Evolutionary conservation across 2,329 filamentous ascomycete species (phyloP).

Genomic region (Penicillium sp.): DNA sequence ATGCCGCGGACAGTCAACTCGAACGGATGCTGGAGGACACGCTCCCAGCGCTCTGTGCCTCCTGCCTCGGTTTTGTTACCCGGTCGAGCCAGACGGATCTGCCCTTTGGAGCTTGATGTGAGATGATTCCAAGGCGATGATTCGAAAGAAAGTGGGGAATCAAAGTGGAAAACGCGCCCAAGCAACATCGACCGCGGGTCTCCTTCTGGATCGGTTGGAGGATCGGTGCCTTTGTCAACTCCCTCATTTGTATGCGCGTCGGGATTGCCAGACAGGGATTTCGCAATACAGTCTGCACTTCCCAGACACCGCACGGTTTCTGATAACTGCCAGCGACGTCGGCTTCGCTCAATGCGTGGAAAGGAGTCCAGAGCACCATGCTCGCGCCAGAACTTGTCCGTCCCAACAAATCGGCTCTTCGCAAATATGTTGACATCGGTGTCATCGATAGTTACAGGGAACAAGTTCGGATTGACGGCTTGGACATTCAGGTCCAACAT

Average conservation of each 20-base stretch:
- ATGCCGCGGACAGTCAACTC: constrained; percentile 90
- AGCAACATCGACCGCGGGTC: constrained; percentile 81
- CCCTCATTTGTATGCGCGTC: constrained; percentile 29
- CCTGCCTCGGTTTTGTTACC: constrained; percentile 83
- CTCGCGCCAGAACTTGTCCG: constrained; percentile 46
- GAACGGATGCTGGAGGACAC: constrained; percentile 86
- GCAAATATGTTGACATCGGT: constrained; percentile 93
- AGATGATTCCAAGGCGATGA: constrained; percentile 80
- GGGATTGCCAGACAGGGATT: constrained; percentile 16
- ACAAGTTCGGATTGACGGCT: constrained; percentile 89
- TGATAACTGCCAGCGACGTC: constrained; percentile 33
- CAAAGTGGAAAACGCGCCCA: constrained; percentile 82
- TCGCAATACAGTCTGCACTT: constrained; percentile 19
- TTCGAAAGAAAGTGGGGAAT: constrained; percentile 85
- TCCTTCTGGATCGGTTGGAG: constrained; percentile 55
- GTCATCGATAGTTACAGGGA: constrained; percentile 79
- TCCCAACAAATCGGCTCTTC: constrained; percentile 84
- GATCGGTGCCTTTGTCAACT: constrained; percentile 60
- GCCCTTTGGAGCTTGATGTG: constrained; percentile 71
- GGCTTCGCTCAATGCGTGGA: constrained; percentile 35
- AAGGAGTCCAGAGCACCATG: constrained; percentile 29
- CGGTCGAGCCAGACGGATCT: constrained; percentile 76
- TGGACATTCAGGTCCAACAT: constrained; percentile 89
- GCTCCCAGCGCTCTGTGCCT: constrained; percentile 84
- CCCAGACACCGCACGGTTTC: constrained; percentile 29